Evolutionary conservation across 2,329 filamentous ascomycete genomes (phyloP).

Genomic region (Paradendryphiella salina): DNA sequence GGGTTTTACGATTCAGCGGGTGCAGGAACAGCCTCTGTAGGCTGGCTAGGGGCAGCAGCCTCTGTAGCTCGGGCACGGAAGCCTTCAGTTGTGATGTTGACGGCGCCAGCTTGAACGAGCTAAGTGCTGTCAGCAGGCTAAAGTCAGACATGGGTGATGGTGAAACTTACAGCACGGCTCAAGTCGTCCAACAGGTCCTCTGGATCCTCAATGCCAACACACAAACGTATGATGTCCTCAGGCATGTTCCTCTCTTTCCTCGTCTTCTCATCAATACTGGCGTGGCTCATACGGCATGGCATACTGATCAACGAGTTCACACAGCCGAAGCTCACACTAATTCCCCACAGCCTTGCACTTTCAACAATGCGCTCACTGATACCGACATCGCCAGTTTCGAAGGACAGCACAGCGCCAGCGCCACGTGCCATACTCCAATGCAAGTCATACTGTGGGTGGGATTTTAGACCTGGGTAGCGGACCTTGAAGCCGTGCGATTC

Average conservation of each 20-base stretch:
- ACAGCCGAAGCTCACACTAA: conserved; percentile 96
- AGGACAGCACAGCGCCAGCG: conserved; percentile 90
- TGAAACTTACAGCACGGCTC: conserved; percentile 75
- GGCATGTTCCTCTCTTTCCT: conserved; percentile 73
- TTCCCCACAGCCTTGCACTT: conserved; percentile 86
- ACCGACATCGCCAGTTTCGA: conserved; percentile 86
- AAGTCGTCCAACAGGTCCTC: conserved; percentile 93
- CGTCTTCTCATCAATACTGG: conserved; percentile 95
- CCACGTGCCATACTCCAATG: conserved; percentile 96
- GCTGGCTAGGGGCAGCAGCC: conserved; percentile 3
- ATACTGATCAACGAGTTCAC: conserved; percentile 99
- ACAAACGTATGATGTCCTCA: conserved; percentile 93
- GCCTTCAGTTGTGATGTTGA: conserved; percentile 80
- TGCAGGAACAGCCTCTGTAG: conserved; percentile 17
- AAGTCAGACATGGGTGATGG: background rate
- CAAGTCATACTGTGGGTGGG: conserved; percentile 93
- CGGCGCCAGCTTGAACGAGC: conserved; percentile 91
- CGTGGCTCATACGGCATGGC: conserved; percentile 99
- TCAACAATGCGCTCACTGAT: conserved; percentile 93
- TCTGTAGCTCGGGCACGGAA: conserved; percentile 63
- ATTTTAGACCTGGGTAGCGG: conserved; percentile 89
- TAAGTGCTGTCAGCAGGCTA: conserved; percentile 22
- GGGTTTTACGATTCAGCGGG: conserved; percentile 16
- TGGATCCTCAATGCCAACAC: conserved; percentile 93
- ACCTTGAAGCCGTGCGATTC: conserved; percentile 91